Conservation (phyloP, 2,329 filamentous ascomycete species). For the Neonectria coccinea region DNA sequence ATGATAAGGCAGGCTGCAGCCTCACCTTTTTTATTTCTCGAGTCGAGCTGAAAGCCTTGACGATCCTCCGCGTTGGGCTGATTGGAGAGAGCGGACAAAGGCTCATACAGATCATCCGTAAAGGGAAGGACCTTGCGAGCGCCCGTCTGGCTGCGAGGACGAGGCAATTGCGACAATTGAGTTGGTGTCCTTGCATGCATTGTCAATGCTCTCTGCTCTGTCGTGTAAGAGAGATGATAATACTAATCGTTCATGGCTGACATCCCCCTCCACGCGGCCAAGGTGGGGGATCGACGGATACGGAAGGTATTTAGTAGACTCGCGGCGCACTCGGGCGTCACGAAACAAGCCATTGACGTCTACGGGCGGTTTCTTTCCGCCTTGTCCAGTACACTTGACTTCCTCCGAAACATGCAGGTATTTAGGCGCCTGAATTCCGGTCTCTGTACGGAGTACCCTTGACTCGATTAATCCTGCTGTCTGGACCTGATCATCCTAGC, state of each 20-base stretch:
- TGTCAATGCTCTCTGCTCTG: neutral
- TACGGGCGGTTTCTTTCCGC: neutral
- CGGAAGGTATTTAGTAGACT: neutral
- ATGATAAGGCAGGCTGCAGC: conserved; percentile 1
- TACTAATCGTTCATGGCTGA: neutral
- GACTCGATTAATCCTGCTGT: neutral
- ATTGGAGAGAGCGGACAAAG: neutral
- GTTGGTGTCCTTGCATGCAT: neutral
- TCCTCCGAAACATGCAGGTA: neutral
- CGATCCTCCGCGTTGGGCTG: neutral
- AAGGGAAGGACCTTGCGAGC: neutral
- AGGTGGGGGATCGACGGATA: neutral
- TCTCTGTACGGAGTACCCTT: no score
- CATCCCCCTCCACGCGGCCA: neutral
- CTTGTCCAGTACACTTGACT: neutral
- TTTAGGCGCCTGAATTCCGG: neutral
- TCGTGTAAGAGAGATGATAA: neutral
- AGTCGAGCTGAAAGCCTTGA: neutral
- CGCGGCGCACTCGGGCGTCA: neutral
- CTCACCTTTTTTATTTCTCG: neutral
- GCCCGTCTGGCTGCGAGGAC: neutral
- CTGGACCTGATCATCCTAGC: neutral
- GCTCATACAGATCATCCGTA: neutral
- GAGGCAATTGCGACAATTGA: neutral
- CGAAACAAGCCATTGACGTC: neutral